phyloP scores from a whole-genome alignment of 179 eudicot genomes.

The Carnegiea gigantea region DNA sequence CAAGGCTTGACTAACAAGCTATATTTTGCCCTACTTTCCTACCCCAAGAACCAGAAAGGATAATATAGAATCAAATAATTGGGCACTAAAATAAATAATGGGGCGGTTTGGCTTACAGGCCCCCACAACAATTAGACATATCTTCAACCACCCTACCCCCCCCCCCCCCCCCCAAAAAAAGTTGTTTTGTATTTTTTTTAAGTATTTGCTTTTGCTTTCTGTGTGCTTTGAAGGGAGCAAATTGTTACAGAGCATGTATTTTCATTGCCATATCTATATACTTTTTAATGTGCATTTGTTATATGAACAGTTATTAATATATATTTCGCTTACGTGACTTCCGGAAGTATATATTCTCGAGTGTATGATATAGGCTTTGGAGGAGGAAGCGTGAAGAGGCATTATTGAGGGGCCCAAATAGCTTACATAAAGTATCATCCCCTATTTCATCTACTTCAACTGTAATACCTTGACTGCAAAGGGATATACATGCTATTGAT shows the following conservation, averaged over 20 bases:
- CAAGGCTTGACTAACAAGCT: not conserved
- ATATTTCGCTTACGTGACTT: too few species aligned
- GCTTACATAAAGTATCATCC: not conserved
- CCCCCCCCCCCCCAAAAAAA: too few species aligned
- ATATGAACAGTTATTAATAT: too few species aligned
- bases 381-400: not conserved
- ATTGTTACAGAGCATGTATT: too few species aligned
- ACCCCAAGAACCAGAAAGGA: not conserved
- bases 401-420: constrained; percentile 1
- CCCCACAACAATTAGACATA: not conserved
- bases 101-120: not conserved
- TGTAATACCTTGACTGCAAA: not conserved
- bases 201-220: too few species aligned
- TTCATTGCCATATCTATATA: too few species aligned
- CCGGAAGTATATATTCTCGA: too few species aligned
- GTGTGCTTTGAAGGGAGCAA: too few species aligned
- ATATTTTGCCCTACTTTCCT: not conserved
- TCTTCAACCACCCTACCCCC: not conserved
- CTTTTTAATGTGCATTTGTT: too few species aligned
- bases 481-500: not conserved
- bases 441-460: not conserved
- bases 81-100: constrained; percentile 10
- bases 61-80: not conserved
- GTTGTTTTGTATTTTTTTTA: not conserved
- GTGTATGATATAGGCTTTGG: too few species aligned